Base-by-base conservation (phyloP, 306 rosid genomes). In the Ormosia semicastrata region DNA sequence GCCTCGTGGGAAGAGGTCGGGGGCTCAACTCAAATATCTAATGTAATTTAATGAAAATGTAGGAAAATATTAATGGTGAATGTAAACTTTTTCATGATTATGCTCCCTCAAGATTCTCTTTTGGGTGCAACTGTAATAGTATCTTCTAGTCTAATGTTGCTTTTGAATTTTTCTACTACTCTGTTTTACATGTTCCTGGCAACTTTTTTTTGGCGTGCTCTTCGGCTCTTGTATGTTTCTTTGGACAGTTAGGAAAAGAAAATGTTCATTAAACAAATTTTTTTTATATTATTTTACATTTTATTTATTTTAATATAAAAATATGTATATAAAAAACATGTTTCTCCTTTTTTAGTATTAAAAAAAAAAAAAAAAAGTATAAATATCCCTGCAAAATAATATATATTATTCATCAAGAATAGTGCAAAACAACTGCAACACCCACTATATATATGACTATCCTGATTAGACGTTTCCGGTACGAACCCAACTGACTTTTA, bases 121-220 rank as follows among this genome's bases (percentile, higher is more conserved):
- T 37, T 75, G 52, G 67, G 32, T 8, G 75, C 50, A 36, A 79
- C 59, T 3, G 76, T 40, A 44, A 39, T 73, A 54, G 85, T 79
- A 76, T 82, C 81, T 85, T 82, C 75, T 18, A 8, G 60, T 8
- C 56, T 30, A 58, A 43, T 53, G 68, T 52, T 17, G 18, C 37
- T 44, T 70, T 46, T 37, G 81, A 58, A 49, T 34, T 41, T 66
- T 4, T 68, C 32, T 4, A 17, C 50, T 68, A 2, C 71, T 82
- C 63, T 76, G 66, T 77, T 73, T 71, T 90, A 87, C 91, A 88
- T 84, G 91, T 70, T 49, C 75, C 93, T 84, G 89, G 87, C 93
- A 83, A 67, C 71, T 33, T 70, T 75, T 53, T 65, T 74, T 32
- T 52, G 70, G 46, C 32, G 52, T 59, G 71, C 56, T 11, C n/a